phyloP scores from a whole-genome alignment of 2,329 filamentous ascomycete genomes.

The Fusarium neocosmosporiellum region DNA sequence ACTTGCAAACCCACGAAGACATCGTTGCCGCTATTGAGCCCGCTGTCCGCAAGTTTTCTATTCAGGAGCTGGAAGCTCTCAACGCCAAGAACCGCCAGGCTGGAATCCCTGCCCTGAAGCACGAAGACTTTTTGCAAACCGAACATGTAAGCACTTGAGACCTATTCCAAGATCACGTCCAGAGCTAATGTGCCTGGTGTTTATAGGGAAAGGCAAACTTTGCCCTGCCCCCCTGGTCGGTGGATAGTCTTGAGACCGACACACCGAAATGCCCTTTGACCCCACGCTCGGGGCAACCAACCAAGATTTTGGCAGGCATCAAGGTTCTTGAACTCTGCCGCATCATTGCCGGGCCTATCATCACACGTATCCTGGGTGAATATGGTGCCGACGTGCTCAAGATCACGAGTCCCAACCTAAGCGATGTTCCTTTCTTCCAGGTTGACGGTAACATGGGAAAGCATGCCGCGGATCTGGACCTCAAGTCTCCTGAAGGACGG shows the following conservation, averaged over 20 bases:
- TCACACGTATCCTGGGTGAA: slow-evolving; percentile 77
- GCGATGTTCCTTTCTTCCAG: slow-evolving; percentile 78
- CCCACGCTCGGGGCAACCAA: slow-evolving; percentile 10
- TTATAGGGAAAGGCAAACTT: slow-evolving; percentile 58
- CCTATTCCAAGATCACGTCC: background rate
- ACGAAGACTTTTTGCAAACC: slow-evolving; percentile 68
- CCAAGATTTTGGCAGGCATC: slow-evolving; percentile 65
- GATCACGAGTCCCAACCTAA: slow-evolving; percentile 74
- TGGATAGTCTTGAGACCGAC: slow-evolving; percentile 61
- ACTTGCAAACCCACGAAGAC: slow-evolving; percentile 68
- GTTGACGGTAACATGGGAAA: slow-evolving; percentile 80
- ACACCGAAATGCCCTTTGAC: slow-evolving; percentile 60
- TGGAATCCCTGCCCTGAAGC: slow-evolving; percentile 68
- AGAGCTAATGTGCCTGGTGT: background rate
- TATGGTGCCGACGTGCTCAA: slow-evolving; percentile 81
- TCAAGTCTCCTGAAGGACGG: slow-evolving; percentile 66
- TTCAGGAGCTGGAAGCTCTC: slow-evolving; percentile 66
- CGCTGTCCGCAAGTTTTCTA: slow-evolving; percentile 65
- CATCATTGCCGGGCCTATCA: slow-evolving; percentile 80
- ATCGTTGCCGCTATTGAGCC: slow-evolving; percentile 70
- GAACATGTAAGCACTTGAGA: slow-evolving; percentile 48
- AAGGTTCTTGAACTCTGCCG: slow-evolving; percentile 81
- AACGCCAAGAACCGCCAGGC: slow-evolving; percentile 69
- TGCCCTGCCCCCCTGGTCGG: slow-evolving; percentile 58
- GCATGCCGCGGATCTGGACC: slow-evolving; percentile 71